Evolutionary conservation across 352 stramenopile genomes (phyloP).

Genomic region (Globisporangium camurandrum): DNA sequence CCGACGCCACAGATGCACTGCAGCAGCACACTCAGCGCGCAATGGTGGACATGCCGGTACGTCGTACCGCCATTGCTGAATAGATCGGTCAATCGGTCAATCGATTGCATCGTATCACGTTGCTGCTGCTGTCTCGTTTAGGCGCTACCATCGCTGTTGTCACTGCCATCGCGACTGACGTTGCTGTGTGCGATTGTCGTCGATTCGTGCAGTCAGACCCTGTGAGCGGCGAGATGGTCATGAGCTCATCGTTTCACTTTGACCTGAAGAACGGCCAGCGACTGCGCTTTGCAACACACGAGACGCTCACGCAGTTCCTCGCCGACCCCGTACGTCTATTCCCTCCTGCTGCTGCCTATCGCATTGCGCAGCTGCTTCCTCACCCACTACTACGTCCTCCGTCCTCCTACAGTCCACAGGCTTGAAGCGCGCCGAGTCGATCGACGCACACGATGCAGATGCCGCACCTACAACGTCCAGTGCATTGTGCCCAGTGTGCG

Average conservation of each 20-base stretch:
- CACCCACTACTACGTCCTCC: not conserved
- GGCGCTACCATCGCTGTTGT: too few relatives aligned
- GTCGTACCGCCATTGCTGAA: conserved; percentile 13
- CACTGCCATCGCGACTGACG: not conserved
- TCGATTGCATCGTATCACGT: too few relatives aligned
- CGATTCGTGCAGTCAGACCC: conserved; percentile 35
- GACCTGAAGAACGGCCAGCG: conserved; percentile 57
- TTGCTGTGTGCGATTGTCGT: not conserved
- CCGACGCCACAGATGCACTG: not conserved
- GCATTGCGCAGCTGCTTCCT: not conserved
- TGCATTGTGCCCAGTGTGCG: conserved; percentile 54
- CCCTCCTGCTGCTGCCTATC: not conserved
- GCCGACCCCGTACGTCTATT: conserved; percentile 30
- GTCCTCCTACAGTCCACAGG: conserved; percentile 19
- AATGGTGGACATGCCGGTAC: conserved; percentile 62
- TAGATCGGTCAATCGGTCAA: too few relatives aligned
- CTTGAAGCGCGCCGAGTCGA: conserved; percentile 33
- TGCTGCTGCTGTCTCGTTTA: too few relatives aligned
- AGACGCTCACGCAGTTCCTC: conserved; percentile 46
- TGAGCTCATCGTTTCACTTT: conserved; percentile 48
- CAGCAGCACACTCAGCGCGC: conserved; percentile 12
- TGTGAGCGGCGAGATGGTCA: conserved; percentile 61
- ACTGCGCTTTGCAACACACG: conserved; percentile 44
- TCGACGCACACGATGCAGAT: conserved; percentile 5
- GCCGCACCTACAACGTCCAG: too few relatives aligned